Evolutionary conservation across 176 grass and related monocot genomes (phyloP).

Genomic region (Elaeis guineensis): DNA sequence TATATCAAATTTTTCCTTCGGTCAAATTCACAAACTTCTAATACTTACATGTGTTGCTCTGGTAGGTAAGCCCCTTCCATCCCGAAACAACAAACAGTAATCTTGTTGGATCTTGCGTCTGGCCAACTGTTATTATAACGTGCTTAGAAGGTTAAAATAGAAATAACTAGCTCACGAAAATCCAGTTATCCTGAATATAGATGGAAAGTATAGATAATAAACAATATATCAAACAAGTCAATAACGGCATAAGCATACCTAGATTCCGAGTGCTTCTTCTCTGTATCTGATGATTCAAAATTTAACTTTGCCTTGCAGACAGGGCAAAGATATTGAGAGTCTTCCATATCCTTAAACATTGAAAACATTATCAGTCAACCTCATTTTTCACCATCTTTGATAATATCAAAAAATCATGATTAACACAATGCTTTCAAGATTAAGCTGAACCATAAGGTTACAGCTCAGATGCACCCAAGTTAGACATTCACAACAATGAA

Average conservation of each 20-base stretch:
- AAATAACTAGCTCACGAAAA: too few species aligned
- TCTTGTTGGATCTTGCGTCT: slow-evolving; percentile 26
- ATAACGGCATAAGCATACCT: slow-evolving; percentile 46
- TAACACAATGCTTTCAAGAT: neutral
- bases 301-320: slow-evolving; percentile 43
- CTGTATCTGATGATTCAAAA: slow-evolving; percentile 26
- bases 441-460: slow-evolving; percentile 47
- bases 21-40: neutral
- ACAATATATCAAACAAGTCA: slow-evolving; percentile 2
- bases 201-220: too few species aligned
- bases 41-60: slow-evolving; percentile 79
- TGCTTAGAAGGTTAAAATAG: slow-evolving; percentile 3
- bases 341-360: slow-evolving; percentile 44
- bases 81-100: slow-evolving; percentile 65
- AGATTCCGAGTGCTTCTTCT: slow-evolving; percentile 38
- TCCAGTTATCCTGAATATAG: too few species aligned
- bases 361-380: slow-evolving; percentile 36
- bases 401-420: neutral
- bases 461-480: slow-evolving; percentile 60
- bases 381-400: neutral
- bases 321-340: slow-evolving; percentile 61
- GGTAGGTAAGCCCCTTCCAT: slow-evolving; percentile 85
- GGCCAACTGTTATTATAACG: slow-evolving; percentile 19
- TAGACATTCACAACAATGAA: slow-evolving; percentile 75
- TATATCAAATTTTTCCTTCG: too few species aligned